A percentile compares a stretch with the other conserved stretches of the same genome.
These are phyloP conservation scores for Penicillium alfredii DNA, from an alignment of 495 filamentous ascomycete genomes.

Conservation along the genomic window DNA sequence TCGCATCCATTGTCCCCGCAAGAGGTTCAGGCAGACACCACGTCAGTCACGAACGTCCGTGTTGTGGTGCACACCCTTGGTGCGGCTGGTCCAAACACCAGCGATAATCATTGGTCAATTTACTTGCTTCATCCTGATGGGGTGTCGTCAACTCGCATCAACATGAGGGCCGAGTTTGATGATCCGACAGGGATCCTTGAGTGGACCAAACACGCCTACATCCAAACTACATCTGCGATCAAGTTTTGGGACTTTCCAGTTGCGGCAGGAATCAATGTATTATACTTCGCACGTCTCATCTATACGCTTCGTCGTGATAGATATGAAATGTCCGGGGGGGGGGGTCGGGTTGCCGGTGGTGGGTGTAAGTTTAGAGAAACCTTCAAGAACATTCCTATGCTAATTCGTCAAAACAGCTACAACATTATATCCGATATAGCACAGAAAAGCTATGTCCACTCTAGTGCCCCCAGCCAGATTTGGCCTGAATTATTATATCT, in stretches of 20 bases:
- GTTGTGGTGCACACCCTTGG: neutral
- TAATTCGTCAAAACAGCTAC: neutral
- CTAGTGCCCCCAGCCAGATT: neutral
- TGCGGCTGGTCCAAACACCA: neutral
- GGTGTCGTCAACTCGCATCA: constrained; percentile 1
- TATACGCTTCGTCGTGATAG: constrained; percentile 4
- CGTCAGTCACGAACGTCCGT: neutral
- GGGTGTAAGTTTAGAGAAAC: constrained; percentile 8
- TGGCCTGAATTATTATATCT: constrained; percentile 2
- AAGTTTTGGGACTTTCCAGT: constrained; percentile 10
- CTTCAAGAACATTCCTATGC: neutral
- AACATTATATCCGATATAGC: constrained; percentile 1
- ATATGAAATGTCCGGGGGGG: constrained; percentile 12
- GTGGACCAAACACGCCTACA: constrained; percentile 6
- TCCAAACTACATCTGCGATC: constrained; percentile 6
- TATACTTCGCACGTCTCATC: constrained; percentile 3
- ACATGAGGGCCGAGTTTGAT: constrained; percentile 2
- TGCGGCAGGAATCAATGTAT: constrained; percentile 1
- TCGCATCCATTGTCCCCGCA: neutral
- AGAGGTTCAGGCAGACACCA: neutral
- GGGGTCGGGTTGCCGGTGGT: constrained; percentile 11
- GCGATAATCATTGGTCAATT: constrained; percentile 6
- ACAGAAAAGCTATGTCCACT: neutral
- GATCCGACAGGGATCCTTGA: constrained; percentile 1
- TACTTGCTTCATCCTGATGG: neutral